A percentile compares a stretch with the other conserved stretches of the same genome.
Evolutionary conservation across 108 stramenopile species (phyloP).

Genomic region (Cyclostephanos invisitatus): DNA sequence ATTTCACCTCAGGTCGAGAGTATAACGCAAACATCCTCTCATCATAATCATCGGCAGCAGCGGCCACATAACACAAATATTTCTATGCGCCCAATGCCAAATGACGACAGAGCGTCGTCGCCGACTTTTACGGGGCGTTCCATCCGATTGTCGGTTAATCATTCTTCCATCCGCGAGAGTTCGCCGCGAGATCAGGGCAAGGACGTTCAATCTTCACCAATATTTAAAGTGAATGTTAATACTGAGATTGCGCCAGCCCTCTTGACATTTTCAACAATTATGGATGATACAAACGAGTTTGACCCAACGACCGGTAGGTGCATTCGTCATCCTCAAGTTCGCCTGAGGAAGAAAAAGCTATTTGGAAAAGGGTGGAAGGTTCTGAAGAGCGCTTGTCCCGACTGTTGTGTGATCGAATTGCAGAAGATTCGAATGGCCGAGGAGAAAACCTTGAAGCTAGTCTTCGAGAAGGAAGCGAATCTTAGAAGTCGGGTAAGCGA

Average conservation of each 20-base stretch:
- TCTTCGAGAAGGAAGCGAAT: background rate
- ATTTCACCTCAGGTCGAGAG: too few relatives aligned
- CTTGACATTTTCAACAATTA: background rate
- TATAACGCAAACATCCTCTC: background rate
- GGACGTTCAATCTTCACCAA: too few relatives aligned
- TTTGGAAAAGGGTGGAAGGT: slow-evolving; percentile 49
- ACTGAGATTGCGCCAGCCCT: background rate
- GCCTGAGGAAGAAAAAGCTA: slow-evolving; percentile 48
- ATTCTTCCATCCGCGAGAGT: background rate
- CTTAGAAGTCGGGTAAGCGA: background rate
- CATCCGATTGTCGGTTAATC: background rate
- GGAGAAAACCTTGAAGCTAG: slow-evolving; percentile 3
- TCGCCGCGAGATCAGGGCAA: background rate
- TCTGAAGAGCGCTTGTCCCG: slow-evolving; percentile 48
- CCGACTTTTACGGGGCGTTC: slow-evolving; percentile 9
- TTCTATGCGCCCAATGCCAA: background rate
- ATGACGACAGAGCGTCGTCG: slow-evolving; percentile 2
- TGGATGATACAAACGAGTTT: slow-evolving; percentile 35
- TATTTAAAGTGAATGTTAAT: background rate
- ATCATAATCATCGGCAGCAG: slow-evolving; percentile 1
- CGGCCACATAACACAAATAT: slow-evolving; percentile 8
- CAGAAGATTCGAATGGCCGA: slow-evolving; percentile 19
- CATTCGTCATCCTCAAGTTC: slow-evolving; percentile 39
- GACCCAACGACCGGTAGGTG: slow-evolving; percentile 38
- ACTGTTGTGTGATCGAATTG: slow-evolving; percentile 48